Base-by-base conservation (phyloP, 2,329 filamentous ascomycete species). In the Cladosporium halotolerans region DNA sequence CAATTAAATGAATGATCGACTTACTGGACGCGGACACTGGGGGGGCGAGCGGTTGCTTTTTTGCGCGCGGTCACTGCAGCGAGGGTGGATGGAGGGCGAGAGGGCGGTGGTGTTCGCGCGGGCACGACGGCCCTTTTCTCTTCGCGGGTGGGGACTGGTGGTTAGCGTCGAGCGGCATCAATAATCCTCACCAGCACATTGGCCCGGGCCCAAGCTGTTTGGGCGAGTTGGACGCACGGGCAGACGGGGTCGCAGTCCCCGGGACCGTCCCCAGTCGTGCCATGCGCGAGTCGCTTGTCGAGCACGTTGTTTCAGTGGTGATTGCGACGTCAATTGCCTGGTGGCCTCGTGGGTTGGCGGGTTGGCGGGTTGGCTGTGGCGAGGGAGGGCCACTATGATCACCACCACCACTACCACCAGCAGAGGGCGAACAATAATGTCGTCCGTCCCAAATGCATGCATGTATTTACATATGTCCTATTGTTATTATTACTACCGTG, bases 131-230 rank as follows among this genome's bases (percentile, higher is more conserved):
- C 40, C 48, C 48, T 51, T 51, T 51, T 51, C 48, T 51, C 40
- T 43, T 34, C 39, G 40, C 39, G 48, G 40, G 48, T 51, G 48
- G 48, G 39, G 48, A 51, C 48, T 14, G 36, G 8, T 32, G 44
- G 14, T 51, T 51, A 51, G 48, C 48, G 48, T 51, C 33, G 39
- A 50, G 41, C 48, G 48, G 48, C 48, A 51, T 51, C 48, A 51
- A 51, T 51, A 51, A 51, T 51, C 48, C 48, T 51, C 34, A 44
- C 48, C 40, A 51, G 32, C 48, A 51, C 48, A 51, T 51, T 51
- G 48, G 48, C 48, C 48, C 40, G 16, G 45, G 45, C 32, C 45
- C 45, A 39, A 23, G 45, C 45, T 34, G 48, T 38, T 51, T 50
- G 14, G 34, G 38, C 46, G 41, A 28, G 34, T 18, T 31, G 28